A percentile compares a stretch with the other conserved stretches of the same genome.
These are phyloP conservation scores for Rauvolfia tetraphylla DNA, from an alignment of 257 asterid genomes.

Conservation along the genomic window DNA sequence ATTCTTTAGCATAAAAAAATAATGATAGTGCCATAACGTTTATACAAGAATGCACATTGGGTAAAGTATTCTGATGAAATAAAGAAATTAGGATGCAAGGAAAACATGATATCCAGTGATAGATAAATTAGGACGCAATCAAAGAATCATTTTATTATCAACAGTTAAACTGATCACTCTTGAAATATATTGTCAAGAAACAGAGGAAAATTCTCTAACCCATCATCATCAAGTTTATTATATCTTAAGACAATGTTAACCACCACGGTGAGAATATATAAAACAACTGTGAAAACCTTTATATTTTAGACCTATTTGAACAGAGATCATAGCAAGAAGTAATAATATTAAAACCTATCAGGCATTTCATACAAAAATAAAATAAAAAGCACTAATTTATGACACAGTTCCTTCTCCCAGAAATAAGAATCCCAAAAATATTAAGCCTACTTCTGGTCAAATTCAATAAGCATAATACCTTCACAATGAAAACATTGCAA, in stretches of 20 bases:
- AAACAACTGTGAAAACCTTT: not conserved
- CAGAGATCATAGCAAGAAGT: not conserved
- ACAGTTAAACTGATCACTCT: not conserved
- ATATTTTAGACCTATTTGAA: not conserved
- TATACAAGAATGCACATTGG: not conserved
- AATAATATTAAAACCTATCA: not conserved
- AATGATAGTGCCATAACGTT: no score
- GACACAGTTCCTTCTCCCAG: not conserved
- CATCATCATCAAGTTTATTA: not conserved
- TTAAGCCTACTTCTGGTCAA: not conserved
- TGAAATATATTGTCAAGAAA: not conserved
- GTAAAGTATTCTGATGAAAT: no score
- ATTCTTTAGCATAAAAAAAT: not conserved
- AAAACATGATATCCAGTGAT: no score
- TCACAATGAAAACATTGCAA: conserved; percentile 85
- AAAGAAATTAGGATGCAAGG: no score
- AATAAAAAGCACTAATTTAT: not conserved
- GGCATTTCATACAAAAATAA: not conserved
- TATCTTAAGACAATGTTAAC: not conserved
- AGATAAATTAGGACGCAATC: not conserved
- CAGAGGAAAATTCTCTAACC: not conserved
- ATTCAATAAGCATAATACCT: conserved; percentile 43
- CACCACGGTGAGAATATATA: not conserved
- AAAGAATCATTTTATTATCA: not conserved
- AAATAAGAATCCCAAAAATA: not conserved